Evolutionary conservation across 1,284 basidiomycete species (phyloP).

Genomic region (Sanghuangporus sanghuang): DNA sequence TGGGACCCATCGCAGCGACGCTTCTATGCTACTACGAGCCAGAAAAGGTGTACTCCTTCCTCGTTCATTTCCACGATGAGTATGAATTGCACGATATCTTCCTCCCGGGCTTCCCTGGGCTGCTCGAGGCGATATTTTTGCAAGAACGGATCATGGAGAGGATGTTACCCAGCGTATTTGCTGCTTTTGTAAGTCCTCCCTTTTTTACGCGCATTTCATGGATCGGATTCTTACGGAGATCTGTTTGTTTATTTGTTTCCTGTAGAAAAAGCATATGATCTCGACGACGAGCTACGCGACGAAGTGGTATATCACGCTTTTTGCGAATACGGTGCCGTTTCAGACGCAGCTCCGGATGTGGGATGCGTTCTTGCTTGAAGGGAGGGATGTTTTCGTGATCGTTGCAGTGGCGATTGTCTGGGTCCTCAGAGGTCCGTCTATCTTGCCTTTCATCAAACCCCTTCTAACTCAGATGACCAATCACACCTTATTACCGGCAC

Average conservation of each 20-base stretch:
- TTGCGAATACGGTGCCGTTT: slow-evolving; percentile 94
- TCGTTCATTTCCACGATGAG: slow-evolving; percentile 83
- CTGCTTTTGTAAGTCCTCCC: slow-evolving; percentile 54
- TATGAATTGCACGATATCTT: slow-evolving; percentile 90
- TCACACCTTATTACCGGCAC: neutral
- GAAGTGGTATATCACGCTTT: slow-evolving; percentile 99
- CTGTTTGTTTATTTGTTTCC: neutral
- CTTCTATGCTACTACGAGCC: slow-evolving; percentile 91
- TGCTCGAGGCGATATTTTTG: slow-evolving; percentile 91
- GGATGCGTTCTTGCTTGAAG: slow-evolving; percentile 91
- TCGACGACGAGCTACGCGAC: slow-evolving; percentile 94
- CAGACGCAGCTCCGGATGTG: slow-evolving; percentile 91
- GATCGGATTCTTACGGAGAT: neutral
- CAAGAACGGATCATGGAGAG: slow-evolving; percentile 84
- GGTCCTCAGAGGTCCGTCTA: slow-evolving; percentile 66
- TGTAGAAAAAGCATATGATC: slow-evolving; percentile 75
- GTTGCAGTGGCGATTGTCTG: slow-evolving; percentile 87
- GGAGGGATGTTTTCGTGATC: slow-evolving; percentile 83
- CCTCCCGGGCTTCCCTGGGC: slow-evolving; percentile 91
- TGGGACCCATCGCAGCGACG: slow-evolving; percentile 96
- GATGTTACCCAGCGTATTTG: slow-evolving; percentile 86
- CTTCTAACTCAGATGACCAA: neutral
- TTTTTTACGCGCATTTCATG: neutral
- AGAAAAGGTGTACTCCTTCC: slow-evolving; percentile 78
- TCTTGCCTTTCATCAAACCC: slow-evolving; percentile 10